Base-by-base conservation (phyloP, 768 basidiomycete genomes). In the Lyophyllum decastes region DNA sequence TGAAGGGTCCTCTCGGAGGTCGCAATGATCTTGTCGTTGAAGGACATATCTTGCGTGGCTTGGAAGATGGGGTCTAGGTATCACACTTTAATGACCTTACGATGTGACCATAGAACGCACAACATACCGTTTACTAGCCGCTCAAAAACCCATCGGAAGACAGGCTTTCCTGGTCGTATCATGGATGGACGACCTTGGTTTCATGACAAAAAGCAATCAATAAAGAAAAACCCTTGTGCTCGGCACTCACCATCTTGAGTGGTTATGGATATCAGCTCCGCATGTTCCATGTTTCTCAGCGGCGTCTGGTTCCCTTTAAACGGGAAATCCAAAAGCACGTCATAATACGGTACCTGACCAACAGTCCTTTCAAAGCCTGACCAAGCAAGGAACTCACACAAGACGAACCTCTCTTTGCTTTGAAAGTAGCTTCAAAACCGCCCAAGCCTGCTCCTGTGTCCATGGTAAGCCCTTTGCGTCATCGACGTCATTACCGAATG, bases 281-380 rank as follows among this genome's bases (percentile, higher is more conserved):
- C 87, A 59, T 92, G 89, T 68, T 98, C 96, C 85, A 98, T 88
- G 26, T 81, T 84, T 59, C 92, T 82, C 54, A 98, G 68, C 1
- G 92, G 79, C 17, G 77, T 74, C 67, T 96, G 95, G 61, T 95
- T 88, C n/a, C 90, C 92, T 68, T 94, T 95, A 84, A 95, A 97
- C 0, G 92, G 93, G 67, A 88, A 89, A 50, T 92, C 88, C 49
- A 90, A 72, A 52, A 98, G 74, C 4, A 92, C 77, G 21, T 93
- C 86, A 54, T 94, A 84, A 69, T 98, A 98, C 10, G 91, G 80
- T 9, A 93, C 73, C 92, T 94, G 53, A 24, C 38, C 6, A 16
- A 46, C 12, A 22, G 16, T 30, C 5, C n/a, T 21, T 46, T 54
- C 14, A 6, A 21, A 56, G 40, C 17, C 50, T 46, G 17, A 1